Base-by-base conservation (phyloP, 1,284 basidiomycete genomes). In the Trichosporon asahii region DNA sequence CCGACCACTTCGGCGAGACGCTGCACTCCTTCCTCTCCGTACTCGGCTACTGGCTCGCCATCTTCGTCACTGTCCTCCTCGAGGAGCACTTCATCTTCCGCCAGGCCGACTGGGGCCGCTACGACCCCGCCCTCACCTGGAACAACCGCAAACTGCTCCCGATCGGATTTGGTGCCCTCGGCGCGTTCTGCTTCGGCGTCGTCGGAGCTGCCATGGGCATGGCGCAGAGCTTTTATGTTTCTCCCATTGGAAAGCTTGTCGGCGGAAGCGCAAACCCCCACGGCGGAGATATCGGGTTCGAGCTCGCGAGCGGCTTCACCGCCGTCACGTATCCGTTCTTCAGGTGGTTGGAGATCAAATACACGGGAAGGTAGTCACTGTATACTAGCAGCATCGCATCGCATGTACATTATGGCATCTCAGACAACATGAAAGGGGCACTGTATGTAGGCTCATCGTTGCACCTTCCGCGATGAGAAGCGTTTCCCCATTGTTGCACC, bases 41-140 rank as follows among this genome's bases (percentile, higher is more conserved):
- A 0, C 70, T 71, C 31, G 70, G 67, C 21, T 82, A 83, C 77
- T 83, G 82, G 82, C 76, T 83, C 11, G 78, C 79, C 27, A 81
- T 84, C 69, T 84, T 81, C 76, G 73, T 73, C 23, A 73, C 73
- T 21, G 78, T 84, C 69, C 74, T 84, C 27, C 57, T 81, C 15
- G 77, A 82, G 66, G 82, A 84, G 72, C 82, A 84, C 75, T 78
- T 78, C 71, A 81, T 84, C 72, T 83, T 84, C 82, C 75, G 82
- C 27, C 70, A 73, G n/a, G 77, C 76, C 25, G 70, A 75, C 18
- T 83, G 73, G 64, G 69, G 40, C n/a, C 79, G 76, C 68, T 80
- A 80, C 72, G 72, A 80, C 73, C 78, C 76, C 33, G 77, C 76
- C 49, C 75, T 76, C 11, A 66, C 73, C 0, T 82, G 82, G 79